These are phyloP conservation scores for Medicago arabica DNA, from an alignment of 306 rosid species.

Conservation along the genomic window DNA sequence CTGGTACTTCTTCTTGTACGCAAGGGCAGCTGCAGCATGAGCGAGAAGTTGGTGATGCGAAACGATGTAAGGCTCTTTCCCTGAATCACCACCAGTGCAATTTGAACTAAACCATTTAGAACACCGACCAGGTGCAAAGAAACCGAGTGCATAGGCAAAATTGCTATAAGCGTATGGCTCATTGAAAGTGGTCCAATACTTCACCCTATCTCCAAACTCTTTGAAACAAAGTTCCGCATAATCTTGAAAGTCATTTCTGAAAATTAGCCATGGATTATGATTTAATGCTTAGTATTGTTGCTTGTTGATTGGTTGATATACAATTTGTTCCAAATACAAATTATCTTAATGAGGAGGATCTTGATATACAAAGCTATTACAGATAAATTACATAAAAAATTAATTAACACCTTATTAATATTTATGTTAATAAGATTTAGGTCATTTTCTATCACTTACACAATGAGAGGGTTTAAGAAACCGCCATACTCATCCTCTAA, in stretches of 20 bases:
- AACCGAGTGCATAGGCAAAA: conserved; percentile 44
- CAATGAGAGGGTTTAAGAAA: conserved; percentile 52
- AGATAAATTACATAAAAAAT: not conserved
- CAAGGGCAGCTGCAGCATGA: conserved; percentile 55
- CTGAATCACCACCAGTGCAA: conserved; percentile 62
- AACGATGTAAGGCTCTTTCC: conserved; percentile 59
- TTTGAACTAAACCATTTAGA: conserved; percentile 48
- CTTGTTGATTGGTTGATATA: too few species aligned
- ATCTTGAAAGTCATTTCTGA: conserved; percentile 56
- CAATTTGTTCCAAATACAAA: too few species aligned
- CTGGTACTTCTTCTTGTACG: conserved; percentile 53
- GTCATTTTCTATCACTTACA: conserved; percentile 45
- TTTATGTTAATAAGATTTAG: too few species aligned
- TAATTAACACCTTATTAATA: not conserved
- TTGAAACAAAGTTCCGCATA: conserved; percentile 58
- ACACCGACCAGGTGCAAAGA: conserved; percentile 56
- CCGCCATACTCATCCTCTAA: conserved; percentile 69
- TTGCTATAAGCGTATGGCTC: conserved; percentile 53
- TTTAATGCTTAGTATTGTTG: too few species aligned
- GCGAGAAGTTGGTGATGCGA: conserved; percentile 60
- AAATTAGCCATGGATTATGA: not conserved
- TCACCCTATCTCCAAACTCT: conserved; percentile 66
- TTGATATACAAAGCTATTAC: not conserved
- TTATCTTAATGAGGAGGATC: too few species aligned
- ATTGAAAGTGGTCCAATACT: conserved; percentile 67